A percentile compares a stretch with the other conserved stretches of the same genome.
phyloP scores from a whole-genome alignment of 495 filamentous ascomycete species.

The Aspergillus ostianus region DNA sequence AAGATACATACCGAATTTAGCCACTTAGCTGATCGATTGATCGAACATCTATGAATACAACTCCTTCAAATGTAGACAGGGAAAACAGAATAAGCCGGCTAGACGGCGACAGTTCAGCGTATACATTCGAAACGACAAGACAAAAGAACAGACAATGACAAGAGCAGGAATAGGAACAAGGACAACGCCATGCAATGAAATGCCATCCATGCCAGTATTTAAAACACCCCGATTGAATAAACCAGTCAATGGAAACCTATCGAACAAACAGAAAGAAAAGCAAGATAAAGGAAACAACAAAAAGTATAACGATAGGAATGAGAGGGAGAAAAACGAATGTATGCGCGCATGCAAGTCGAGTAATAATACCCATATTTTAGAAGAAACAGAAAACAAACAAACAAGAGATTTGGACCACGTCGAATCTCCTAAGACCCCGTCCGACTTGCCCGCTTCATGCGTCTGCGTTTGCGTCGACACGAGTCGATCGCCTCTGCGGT shows the following conservation, averaged over 20 bases:
- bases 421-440: slow-evolving; percentile 8
- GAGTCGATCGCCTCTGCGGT: slow-evolving; percentile 65
- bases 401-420: too few species aligned
- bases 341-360: too few species aligned
- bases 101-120: too few species aligned
- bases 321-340: too few species aligned
- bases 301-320: not conserved
- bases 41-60: not conserved
- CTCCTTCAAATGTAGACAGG: not conserved
- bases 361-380: not conserved
- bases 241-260: slow-evolving; percentile 1
- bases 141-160: not conserved
- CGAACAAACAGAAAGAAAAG: not conserved
- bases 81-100: too few species aligned
- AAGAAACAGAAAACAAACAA: slow-evolving; percentile 2
- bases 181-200: not conserved
- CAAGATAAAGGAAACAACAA: not conserved
- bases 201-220: slow-evolving; percentile 1
- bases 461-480: slow-evolving; percentile 59
- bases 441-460: slow-evolving; percentile 39
- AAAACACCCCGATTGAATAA: slow-evolving; percentile 1
- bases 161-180: not conserved
- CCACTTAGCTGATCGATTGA: not conserved
- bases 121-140: too few species aligned
- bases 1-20: too few species aligned